phyloP scores from a whole-genome alignment of 2,329 filamentous ascomycete species.

The Verticillium isaacii region DNA sequence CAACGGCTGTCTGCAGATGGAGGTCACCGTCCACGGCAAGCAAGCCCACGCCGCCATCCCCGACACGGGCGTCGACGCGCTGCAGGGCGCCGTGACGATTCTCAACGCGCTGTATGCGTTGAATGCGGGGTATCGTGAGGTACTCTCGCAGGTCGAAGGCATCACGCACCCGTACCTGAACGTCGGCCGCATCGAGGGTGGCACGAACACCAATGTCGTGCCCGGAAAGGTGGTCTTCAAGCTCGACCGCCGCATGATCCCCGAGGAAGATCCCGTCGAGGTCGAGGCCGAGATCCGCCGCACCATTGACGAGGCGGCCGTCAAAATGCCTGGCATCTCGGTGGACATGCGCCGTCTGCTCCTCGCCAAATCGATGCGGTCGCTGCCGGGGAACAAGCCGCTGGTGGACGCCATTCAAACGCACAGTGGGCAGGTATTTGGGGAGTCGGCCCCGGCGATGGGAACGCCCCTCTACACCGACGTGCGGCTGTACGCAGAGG shows the following conservation, averaged over 20 bases:
- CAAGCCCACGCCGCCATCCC: constrained; percentile 9
- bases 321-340: neutral
- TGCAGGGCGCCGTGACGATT: constrained; percentile 6
- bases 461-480: constrained; percentile 8
- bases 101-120: constrained; percentile 8
- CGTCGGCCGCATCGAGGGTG: constrained; percentile 10
- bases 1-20: constrained; percentile 9
- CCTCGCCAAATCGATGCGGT: constrained; percentile 5
- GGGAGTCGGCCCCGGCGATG: neutral
- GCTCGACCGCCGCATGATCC: constrained; percentile 10
- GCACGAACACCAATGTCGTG: constrained; percentile 9
- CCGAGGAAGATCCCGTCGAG: constrained; percentile 2
- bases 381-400: constrained; percentile 2
- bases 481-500: constrained; percentile 8
- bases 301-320: constrained; percentile 2
- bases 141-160: constrained; percentile 4
- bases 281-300: constrained; percentile 7
- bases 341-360: constrained; percentile 6
- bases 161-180: constrained; percentile 10
- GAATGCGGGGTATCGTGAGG: constrained; percentile 3
- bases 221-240: constrained; percentile 8
- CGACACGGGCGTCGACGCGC: constrained; percentile 5
- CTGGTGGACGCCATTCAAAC: constrained; percentile 4
- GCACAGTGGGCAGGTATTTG: constrained; percentile 2
- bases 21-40: constrained; percentile 4